Percentiles rank a stretch among this genome's conserved stretches.
phyloP scores from a whole-genome alignment of 2,329 filamentous ascomycete species.

The Tolypocladium guangdongense region DNA sequence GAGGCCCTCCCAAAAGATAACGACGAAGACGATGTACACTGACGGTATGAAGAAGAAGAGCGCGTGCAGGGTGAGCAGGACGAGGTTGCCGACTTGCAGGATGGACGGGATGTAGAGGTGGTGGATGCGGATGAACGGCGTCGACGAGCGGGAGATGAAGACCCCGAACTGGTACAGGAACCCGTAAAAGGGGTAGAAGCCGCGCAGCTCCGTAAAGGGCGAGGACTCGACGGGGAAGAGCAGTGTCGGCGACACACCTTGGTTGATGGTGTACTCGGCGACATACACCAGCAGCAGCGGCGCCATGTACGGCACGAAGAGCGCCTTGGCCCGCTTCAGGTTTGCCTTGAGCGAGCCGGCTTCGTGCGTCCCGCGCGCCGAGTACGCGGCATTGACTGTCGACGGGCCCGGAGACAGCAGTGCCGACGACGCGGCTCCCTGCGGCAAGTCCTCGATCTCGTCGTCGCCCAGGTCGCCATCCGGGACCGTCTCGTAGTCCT shows the following conservation, averaged over 20 bases:
- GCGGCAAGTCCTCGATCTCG: slow-evolving; percentile 22
- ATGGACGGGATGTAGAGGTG: slow-evolving; percentile 72
- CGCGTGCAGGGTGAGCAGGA: slow-evolving; percentile 63
- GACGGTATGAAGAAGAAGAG: slow-evolving; percentile 72
- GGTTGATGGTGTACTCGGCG: slow-evolving; percentile 95
- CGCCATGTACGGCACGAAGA: slow-evolving; percentile 78
- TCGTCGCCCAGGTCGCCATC: slow-evolving; percentile 28
- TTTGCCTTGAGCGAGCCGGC: slow-evolving; percentile 31
- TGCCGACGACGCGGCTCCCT: slow-evolving; percentile 33
- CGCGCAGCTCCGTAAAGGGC: slow-evolving; percentile 71
- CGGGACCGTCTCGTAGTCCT: slow-evolving; percentile 44
- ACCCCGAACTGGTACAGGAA: slow-evolving; percentile 93
- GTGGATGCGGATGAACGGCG: slow-evolving; percentile 74
- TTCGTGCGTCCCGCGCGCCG: slow-evolving; percentile 16
- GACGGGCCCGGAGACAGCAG: slow-evolving; percentile 34
- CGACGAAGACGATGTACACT: slow-evolving; percentile 72
- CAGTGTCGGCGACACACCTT: slow-evolving; percentile 81
- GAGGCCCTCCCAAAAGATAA: slow-evolving; percentile 91
- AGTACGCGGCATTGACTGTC: slow-evolving; percentile 28
- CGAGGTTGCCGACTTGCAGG: slow-evolving; percentile 71
- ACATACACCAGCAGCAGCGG: slow-evolving; percentile 88
- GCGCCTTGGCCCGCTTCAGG: slow-evolving; percentile 52
- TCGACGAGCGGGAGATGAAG: slow-evolving; percentile 86
- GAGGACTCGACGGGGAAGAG: slow-evolving; percentile 69
- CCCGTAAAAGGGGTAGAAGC: slow-evolving; percentile 90